Percentiles rank a stretch among this genome's conserved stretches.
Evolutionary conservation across 305 asterid species (phyloP).

Genomic region (Ajuga reptans): DNA sequence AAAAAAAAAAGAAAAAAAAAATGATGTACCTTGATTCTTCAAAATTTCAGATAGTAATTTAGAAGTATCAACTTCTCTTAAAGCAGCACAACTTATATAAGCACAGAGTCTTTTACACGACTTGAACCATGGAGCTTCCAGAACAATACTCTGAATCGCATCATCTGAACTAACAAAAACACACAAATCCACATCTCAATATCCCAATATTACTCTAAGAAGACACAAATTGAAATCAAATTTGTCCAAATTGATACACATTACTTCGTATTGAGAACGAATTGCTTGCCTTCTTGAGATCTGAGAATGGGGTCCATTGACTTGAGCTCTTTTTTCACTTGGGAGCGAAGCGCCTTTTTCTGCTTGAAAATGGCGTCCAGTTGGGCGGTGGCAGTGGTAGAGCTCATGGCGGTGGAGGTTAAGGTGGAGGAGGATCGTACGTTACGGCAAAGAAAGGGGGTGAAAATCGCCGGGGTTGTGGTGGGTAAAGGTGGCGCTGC

Average conservation of each 20-base stretch:
- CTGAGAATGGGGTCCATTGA: slow-evolving; percentile 64
- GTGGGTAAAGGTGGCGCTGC: slow-evolving; percentile 23
- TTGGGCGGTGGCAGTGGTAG: slow-evolving; percentile 23
- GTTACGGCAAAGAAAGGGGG: slow-evolving; percentile 10
- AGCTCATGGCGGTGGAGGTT: slow-evolving; percentile 38
- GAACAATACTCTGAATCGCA: slow-evolving; percentile 54
- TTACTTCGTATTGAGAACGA: not conserved
- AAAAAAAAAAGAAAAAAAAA: not conserved
- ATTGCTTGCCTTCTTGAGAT: slow-evolving; percentile 40
- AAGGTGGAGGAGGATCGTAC: slow-evolving; percentile 21
- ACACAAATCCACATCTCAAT: slow-evolving; percentile 19
- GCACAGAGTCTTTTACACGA: slow-evolving; percentile 77
- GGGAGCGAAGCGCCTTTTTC: slow-evolving; percentile 57
- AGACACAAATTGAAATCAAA: not conserved
- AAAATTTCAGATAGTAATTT: slow-evolving; percentile 49
- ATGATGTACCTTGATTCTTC: slow-evolving; percentile 40
- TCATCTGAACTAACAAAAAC: slow-evolving; percentile 47
- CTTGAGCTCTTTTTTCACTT: slow-evolving; percentile 66
- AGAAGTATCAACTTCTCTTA: slow-evolving; percentile 88
- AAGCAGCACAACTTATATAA: slow-evolving; percentile 67
- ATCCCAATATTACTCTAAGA: not conserved
- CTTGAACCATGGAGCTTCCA: slow-evolving; percentile 94
- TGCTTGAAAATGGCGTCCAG: slow-evolving; percentile 52
- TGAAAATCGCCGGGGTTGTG: slow-evolving; percentile 7
- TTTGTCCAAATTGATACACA: not conserved